Conservation (phyloP, 179 eudicot genomes). For the Silene coronaria region DNA sequence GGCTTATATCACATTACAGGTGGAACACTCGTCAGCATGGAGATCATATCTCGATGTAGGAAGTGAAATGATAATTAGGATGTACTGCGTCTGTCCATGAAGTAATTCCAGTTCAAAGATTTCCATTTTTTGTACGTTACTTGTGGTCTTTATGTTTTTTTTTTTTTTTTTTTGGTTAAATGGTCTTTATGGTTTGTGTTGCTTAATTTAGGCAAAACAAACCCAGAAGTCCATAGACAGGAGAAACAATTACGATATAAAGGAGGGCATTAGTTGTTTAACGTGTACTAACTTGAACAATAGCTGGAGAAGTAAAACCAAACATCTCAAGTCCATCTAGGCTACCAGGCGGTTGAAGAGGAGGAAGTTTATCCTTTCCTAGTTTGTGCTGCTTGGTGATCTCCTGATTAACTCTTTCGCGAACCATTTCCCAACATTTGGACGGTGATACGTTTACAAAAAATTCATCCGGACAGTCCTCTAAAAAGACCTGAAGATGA, state of each 20-base stretch:
- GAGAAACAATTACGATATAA: neutral
- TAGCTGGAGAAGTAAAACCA: constrained; percentile 83
- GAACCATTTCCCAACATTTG: constrained; percentile 93
- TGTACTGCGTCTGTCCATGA: neutral
- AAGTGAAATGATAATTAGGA: neutral
- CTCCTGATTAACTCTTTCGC: constrained; percentile 87
- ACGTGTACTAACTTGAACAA: constrained; percentile 55
- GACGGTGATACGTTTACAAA: constrained; percentile 64
- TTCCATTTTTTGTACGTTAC: too few species aligned
- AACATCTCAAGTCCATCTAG: constrained; percentile 95
- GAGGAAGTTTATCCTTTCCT: constrained; percentile 66
- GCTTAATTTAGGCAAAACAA: neutral
- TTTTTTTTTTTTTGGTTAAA: too few species aligned
- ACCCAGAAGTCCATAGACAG: neutral
- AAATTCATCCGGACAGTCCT: constrained; percentile 64
- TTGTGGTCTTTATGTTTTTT: too few species aligned
- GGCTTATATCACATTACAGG: neutral
- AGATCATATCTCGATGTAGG: neutral
- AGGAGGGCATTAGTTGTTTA: neutral
- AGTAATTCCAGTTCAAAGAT: too few species aligned
- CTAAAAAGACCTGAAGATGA: constrained; percentile 59
- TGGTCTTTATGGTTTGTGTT: neutral
- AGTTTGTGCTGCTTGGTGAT: constrained; percentile 76
- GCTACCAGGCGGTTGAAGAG: constrained; percentile 94
- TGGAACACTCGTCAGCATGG: neutral